Percentiles rank a stretch among this genome's conserved stretches.
These are phyloP conservation scores for Venturia oleaginea DNA, from an alignment of 2,329 filamentous ascomycete genomes.

Conservation along the genomic window DNA sequence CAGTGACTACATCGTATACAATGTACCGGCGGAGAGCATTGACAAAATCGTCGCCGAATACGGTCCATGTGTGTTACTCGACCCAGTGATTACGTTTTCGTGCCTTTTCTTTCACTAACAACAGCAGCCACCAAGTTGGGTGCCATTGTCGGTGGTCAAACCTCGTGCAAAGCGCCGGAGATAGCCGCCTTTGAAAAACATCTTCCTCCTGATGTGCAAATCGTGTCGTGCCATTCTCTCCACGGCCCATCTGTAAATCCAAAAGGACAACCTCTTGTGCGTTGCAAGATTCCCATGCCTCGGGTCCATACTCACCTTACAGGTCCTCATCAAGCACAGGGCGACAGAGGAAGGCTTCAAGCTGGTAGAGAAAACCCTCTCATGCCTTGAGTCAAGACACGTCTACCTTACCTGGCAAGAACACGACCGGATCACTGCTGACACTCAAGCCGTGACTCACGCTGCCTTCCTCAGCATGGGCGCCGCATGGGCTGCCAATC, in stretches of 20 bases:
- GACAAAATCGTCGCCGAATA: constrained; percentile 78
- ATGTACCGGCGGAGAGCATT: constrained; percentile 88
- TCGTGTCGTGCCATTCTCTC: constrained; percentile 91
- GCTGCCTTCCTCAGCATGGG: constrained; percentile 97
- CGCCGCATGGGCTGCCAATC: constrained; percentile 90
- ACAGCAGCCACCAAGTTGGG: constrained; percentile 77
- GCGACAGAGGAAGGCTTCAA: constrained; percentile 65
- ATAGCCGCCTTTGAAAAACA: constrained; percentile 87
- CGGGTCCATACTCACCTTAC: constrained; percentile 7
- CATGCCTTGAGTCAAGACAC: constrained; percentile 74
- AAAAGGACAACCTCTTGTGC: constrained; percentile 78
- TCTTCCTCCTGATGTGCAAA: constrained; percentile 80
- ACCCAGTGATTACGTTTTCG: constrained; percentile 1
- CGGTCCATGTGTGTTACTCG: constrained; percentile 68
- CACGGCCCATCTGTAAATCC: constrained; percentile 88
- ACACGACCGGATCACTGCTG: constrained; percentile 94
- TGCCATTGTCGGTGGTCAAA: constrained; percentile 94
- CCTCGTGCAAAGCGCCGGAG: constrained; percentile 95
- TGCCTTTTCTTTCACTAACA: not conserved
- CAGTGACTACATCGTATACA: constrained; percentile 99
- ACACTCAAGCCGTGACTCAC: constrained; percentile 96
- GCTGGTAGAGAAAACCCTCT: constrained; percentile 73
- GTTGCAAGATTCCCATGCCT: constrained; percentile 16
- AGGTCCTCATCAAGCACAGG: constrained; percentile 84
- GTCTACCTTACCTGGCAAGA: constrained; percentile 79